Conservation (phyloP, 192 early-diverging fungal genomes). For the Dimargaris cristalligena region DNA sequence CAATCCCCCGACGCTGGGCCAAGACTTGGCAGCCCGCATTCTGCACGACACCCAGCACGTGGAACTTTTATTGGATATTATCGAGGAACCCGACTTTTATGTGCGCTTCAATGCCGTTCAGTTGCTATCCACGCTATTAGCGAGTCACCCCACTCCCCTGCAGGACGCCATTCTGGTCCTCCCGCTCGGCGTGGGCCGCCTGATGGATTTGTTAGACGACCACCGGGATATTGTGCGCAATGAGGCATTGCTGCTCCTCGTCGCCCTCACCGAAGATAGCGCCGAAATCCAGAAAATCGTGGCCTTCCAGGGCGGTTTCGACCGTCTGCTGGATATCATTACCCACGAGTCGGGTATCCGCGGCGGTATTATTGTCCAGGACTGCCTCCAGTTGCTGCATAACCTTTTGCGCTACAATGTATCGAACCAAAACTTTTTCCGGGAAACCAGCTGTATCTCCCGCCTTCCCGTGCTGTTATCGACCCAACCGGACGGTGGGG, state of each 20-base stretch:
- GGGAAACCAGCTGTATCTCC: slow-evolving; percentile 88
- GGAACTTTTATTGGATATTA: slow-evolving; percentile 62
- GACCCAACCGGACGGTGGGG: slow-evolving; percentile 23
- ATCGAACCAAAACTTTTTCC: slow-evolving; percentile 97
- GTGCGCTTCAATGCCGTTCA: slow-evolving; percentile 84
- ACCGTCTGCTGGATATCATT: slow-evolving; percentile 73
- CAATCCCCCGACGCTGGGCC: slow-evolving; percentile 10
- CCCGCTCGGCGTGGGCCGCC: slow-evolving; percentile 65
- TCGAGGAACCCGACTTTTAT: slow-evolving; percentile 87
- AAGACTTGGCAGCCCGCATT: slow-evolving; percentile 6
- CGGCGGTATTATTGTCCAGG: slow-evolving; percentile 91
- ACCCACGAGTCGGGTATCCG: slow-evolving; percentile 79
- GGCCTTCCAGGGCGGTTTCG: slow-evolving; percentile 97
- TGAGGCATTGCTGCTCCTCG: slow-evolving; percentile 82
- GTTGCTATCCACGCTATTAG: slow-evolving; percentile 58
- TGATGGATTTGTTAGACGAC: slow-evolving; percentile 91
- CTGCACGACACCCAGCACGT: slow-evolving; percentile 43
- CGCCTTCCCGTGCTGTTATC: slow-evolving; percentile 65
- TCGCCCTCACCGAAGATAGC: slow-evolving; percentile 77
- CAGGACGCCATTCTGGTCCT: slow-evolving; percentile 75
- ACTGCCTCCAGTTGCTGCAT: slow-evolving; percentile 81
- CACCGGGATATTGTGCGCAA: slow-evolving; percentile 90
- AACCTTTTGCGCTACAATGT: slow-evolving; percentile 92
- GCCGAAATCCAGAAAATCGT: slow-evolving; percentile 98
- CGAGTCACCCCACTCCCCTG: slow-evolving; percentile 37